Percentiles rank a stretch among this genome's conserved stretches.
phyloP scores from a whole-genome alignment of 2,329 filamentous ascomycete genomes.

The Sarocladiaceae sp. region DNA sequence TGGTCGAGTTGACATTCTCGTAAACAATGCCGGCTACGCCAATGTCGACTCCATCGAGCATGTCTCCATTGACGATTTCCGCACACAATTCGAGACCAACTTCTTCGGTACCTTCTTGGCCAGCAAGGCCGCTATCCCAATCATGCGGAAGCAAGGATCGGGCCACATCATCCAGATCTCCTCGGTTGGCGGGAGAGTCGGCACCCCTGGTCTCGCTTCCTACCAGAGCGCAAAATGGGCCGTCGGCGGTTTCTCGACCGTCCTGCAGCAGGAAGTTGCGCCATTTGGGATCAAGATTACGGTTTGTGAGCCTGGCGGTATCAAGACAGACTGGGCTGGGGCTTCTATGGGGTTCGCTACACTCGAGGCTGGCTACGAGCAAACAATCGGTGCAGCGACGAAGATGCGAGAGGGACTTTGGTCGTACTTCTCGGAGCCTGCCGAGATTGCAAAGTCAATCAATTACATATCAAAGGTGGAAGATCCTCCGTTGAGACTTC shows the following conservation, averaged over 20 bases:
- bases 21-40: conserved; percentile 58
- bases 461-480: conserved; percentile 19
- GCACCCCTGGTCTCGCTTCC: conserved; percentile 24
- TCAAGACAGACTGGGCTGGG: conserved; percentile 33
- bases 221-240: conserved; percentile 36
- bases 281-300: conserved; percentile 32
- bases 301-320: conserved; percentile 32
- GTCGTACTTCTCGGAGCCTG: conserved; percentile 12
- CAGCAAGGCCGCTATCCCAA: conserved; percentile 34
- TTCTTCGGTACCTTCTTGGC: conserved; percentile 52
- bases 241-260: conserved; percentile 30
- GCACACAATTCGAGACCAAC: conserved; percentile 52
- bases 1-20: conserved; percentile 50
- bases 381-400: conserved; percentile 25
- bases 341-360: conserved; percentile 19
- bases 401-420: not conserved
- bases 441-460: conserved; percentile 22
- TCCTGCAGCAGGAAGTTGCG: conserved; percentile 27
- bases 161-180: conserved; percentile 35
- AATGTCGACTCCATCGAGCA: conserved; percentile 47
- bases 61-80: conserved; percentile 38
- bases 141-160: conserved; percentile 23
- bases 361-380: conserved; percentile 28
- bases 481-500: conserved; percentile 24
- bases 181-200: conserved; percentile 28